These are phyloP conservation scores for Leccinum uliginosum DNA, from an alignment of 768 basidiomycete species.

Conservation along the genomic window DNA sequence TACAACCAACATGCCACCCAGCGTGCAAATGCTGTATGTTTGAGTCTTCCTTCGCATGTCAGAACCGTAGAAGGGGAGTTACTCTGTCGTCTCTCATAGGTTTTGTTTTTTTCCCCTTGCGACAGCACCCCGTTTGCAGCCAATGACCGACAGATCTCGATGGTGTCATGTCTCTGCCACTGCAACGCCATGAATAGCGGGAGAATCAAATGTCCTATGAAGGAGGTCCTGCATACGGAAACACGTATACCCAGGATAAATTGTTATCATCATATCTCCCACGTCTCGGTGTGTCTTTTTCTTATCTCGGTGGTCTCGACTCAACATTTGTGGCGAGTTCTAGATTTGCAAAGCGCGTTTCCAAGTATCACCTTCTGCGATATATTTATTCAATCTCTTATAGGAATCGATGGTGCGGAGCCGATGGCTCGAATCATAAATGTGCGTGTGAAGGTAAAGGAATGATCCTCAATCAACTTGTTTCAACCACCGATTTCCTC, in stretches of 20 bases:
- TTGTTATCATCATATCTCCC: neutral
- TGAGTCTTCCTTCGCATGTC: neutral
- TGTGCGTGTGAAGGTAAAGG: neutral
- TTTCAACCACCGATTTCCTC: neutral
- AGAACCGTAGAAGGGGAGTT: neutral
- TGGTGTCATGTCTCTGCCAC: conserved; percentile 8
- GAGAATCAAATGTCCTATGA: neutral
- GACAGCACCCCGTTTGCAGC: neutral
- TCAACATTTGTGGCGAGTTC: neutral
- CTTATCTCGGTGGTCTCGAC: neutral
- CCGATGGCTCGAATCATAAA: neutral
- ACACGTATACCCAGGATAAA: neutral
- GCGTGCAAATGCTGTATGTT: neutral
- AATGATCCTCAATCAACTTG: conserved; percentile 3
- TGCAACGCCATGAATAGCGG: conserved; percentile 13
- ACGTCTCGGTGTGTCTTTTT: neutral
- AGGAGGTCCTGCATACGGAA: neutral
- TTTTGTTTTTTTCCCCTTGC: neutral
- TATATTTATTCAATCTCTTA: too few relatives aligned
- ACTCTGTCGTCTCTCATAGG: neutral
- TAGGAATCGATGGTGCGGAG: neutral
- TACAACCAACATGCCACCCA: neutral
- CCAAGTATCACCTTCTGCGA: neutral
- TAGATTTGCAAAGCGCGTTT: neutral
- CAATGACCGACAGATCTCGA: conserved; percentile 6